These are phyloP conservation scores for Penicillium fuscoglaucum DNA, from an alignment of 2,329 filamentous ascomycete genomes.

Conservation along the genomic window DNA sequence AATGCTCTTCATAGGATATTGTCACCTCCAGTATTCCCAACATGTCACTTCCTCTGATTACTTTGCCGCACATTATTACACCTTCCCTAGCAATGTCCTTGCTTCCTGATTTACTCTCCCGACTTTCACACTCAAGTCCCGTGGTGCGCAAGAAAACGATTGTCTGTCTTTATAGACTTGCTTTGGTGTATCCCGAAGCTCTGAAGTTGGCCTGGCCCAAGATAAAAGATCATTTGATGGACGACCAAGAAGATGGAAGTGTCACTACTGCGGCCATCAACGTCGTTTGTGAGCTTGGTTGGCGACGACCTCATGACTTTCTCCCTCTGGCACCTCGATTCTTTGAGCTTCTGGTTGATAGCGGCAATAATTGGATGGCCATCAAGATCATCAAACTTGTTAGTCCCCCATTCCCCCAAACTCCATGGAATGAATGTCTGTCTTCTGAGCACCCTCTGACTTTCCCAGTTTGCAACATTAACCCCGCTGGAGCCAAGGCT, in stretches of 20 bases:
- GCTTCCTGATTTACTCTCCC: conserved; percentile 79
- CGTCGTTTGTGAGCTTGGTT: conserved; percentile 92
- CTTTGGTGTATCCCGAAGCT: conserved; percentile 94
- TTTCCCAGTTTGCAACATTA: conserved; percentile 78
- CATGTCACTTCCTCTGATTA: conserved; percentile 81
- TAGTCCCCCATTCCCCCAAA: conserved; percentile 32
- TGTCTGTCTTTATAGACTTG: conserved; percentile 88
- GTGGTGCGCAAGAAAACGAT: conserved; percentile 93
- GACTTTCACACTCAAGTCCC: conserved; percentile 81
- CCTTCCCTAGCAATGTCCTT: conserved; percentile 88
- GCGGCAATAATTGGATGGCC: conserved; percentile 99
- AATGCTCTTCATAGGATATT: conserved; percentile 37
- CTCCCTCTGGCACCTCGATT: conserved; percentile 85
- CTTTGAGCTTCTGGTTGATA: conserved; percentile 88
- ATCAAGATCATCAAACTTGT: conserved; percentile 98
- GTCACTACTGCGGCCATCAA: conserved; percentile 97
- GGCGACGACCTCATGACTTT: conserved; percentile 91
- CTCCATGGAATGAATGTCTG: background rate
- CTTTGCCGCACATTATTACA: conserved; percentile 93
- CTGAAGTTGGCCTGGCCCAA: conserved; percentile 92
- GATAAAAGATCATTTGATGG: conserved; percentile 90
- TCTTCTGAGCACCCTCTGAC: conserved; percentile 24
- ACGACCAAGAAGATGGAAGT: conserved; percentile 84
- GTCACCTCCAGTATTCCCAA: conserved; percentile 72
- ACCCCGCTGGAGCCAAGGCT: conserved; percentile 90